Percentiles rank a stretch among this genome's conserved stretches.
These are phyloP conservation scores for Talaromyces islandicus DNA, from an alignment of 2,329 filamentous ascomycete genomes.

Conservation along the genomic window DNA sequence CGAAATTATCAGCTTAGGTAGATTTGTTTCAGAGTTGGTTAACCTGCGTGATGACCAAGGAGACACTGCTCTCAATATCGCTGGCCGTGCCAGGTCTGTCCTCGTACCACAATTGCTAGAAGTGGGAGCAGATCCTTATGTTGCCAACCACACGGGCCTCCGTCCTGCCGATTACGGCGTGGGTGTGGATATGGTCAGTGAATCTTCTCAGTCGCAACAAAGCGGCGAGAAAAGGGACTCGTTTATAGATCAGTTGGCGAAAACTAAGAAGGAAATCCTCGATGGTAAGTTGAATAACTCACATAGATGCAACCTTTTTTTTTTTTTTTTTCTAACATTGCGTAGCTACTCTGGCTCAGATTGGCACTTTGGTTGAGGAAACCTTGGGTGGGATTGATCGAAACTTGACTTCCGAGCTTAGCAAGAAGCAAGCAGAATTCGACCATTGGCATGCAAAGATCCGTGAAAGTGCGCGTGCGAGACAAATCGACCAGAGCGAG, in stretches of 20 bases:
- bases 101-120: conserved; percentile 97
- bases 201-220: conserved; percentile 39
- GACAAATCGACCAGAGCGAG: conserved; percentile 69
- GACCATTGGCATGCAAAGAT: conserved; percentile 77
- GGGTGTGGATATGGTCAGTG: conserved; percentile 57
- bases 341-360: conserved; percentile 33
- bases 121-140: conserved; percentile 87
- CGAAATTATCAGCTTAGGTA: conserved; percentile 76
- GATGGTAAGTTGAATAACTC: conserved; percentile 29
- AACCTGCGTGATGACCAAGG: conserved; percentile 91
- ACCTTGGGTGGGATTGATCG: conserved; percentile 72
- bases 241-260: conserved; percentile 38
- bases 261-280: conserved; percentile 41
- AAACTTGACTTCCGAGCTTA: conserved; percentile 74
- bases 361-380: conserved; percentile 64
- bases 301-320: no score
- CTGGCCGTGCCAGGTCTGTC: conserved; percentile 87
- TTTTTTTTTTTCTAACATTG: conserved; percentile 31
- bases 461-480: conserved; percentile 69
- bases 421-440: conserved; percentile 74
- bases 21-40: conserved; percentile 96
- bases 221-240: conserved; percentile 41
- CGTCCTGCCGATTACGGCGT: conserved; percentile 93
- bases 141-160: conserved; percentile 83
- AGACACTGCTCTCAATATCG: conserved; percentile 91